Percentiles rank a stretch among this genome's conserved stretches.
Evolutionary conservation across 2,329 filamentous ascomycete genomes (phyloP).

Genomic region (Colletotrichum siamense): DNA sequence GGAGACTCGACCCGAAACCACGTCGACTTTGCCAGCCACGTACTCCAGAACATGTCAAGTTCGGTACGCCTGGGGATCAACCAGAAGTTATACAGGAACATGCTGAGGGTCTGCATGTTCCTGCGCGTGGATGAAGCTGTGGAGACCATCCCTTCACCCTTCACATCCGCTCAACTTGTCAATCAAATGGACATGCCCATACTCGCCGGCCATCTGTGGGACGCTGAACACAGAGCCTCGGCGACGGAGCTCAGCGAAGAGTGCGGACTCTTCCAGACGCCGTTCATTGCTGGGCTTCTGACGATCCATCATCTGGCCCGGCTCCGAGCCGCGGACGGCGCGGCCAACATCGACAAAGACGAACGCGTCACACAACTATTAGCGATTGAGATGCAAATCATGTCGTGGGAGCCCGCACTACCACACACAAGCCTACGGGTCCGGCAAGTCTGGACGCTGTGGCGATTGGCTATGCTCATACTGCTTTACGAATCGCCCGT

Average conservation of each 20-base stretch:
- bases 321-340: neutral
- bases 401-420: neutral
- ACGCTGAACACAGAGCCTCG: neutral
- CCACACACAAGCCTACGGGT: neutral
- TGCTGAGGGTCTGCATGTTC: neutral
- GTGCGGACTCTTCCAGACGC: neutral
- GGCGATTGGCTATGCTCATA: neutral
- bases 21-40: neutral
- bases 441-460: neutral
- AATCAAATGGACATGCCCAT: neutral
- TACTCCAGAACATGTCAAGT: neutral
- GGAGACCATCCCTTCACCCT: neutral
- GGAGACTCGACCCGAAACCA: neutral
- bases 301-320: neutral
- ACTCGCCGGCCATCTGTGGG: neutral
- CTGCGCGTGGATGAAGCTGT: neutral
- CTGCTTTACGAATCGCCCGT: neutral
- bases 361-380: neutral
- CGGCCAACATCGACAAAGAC: neutral
- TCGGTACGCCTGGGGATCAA: neutral
- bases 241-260: neutral
- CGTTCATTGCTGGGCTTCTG: neutral
- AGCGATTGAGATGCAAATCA: neutral
- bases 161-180: neutral
- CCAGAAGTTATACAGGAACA: neutral